Evolutionary conservation across 768 basidiomycete species (phyloP), one percentile per base, ranked within the genome.

Genomic region (Cystobasidium onofrii): DNA sequence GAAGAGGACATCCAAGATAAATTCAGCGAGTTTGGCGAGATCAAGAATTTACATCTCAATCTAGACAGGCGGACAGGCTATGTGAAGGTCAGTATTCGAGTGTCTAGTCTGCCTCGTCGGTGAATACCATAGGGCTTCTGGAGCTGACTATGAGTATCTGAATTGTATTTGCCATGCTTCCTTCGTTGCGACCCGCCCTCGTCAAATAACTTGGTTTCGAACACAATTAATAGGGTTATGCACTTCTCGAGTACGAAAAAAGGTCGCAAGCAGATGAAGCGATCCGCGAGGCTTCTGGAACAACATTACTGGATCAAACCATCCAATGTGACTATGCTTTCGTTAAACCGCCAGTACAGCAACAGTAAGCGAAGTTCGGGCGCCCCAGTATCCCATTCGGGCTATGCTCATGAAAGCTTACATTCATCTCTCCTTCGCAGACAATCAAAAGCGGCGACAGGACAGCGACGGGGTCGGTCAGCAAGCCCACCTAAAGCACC

Each of bases 1-100:
- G 96, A 99, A 80, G 96, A 99, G 80, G 96, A 99, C 78, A 85
- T 99, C 17, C 89, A 87, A 54, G 96, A 99, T 84, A 91, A 93
- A 80, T 99, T 99, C 81, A 89, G 88, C 43, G 96, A 98, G 77
- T 98, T 87, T 78, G 96, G 96, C 67, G 92, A 96, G 81, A 93
- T 99, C 76, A 95, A 96, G 85, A 98, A 98, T 83, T 83, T 97
- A 62, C 94, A 97, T 81, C 86, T 99, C 79, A 97, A 97, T 81
- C 85, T 99, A 71, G 96, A 99, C 83, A 87, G 96, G 66, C 86
- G 95, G 77, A 98, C 96, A 3, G 96, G 96, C 80, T 99, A 96
- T 82, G 95, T 98, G 80, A 99, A 98, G 88, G 95, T 92, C 43
- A 29, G 61, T 29, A 46, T 50, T 20, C 9, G n/a, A 20, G 18